These are phyloP conservation scores for Deakozyma indianensis DNA, from an alignment of 805 yeast genomes.

Conservation along the genomic window DNA sequence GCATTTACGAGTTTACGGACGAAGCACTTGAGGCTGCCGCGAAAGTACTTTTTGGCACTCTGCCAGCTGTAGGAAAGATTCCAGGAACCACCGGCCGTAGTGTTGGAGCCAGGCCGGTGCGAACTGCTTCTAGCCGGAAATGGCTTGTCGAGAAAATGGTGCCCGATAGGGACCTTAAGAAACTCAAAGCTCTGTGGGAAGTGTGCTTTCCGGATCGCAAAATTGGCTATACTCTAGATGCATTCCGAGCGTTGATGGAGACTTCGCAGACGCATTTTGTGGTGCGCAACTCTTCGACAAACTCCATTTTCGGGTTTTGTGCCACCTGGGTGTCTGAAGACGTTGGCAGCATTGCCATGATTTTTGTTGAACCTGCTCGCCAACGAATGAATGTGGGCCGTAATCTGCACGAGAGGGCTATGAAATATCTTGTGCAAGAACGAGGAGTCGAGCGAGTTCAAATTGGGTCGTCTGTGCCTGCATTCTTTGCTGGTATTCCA, in stretches of 20 bases:
- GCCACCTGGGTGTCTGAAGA: conserved; percentile 35
- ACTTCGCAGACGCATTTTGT: conserved; percentile 34
- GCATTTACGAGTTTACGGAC: conserved; percentile 46
- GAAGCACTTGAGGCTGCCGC: conserved; percentile 36
- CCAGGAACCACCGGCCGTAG: conserved; percentile 30
- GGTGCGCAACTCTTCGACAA: conserved; percentile 40
- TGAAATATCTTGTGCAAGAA: conserved; percentile 33
- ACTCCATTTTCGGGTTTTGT: conserved; percentile 38
- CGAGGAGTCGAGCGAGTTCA: conserved; percentile 26
- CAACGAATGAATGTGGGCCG: conserved; percentile 42
- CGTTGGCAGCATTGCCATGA: conserved; percentile 31
- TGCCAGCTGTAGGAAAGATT: conserved; percentile 36
- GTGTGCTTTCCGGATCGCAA: conserved; percentile 22
- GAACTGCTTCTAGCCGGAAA: conserved; percentile 6
- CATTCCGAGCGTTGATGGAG: conserved; percentile 14
- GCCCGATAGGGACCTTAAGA: conserved; percentile 35
- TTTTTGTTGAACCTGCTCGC: conserved; percentile 39
- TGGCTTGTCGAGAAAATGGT: conserved; percentile 50
- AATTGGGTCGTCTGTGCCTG: conserved; percentile 36
- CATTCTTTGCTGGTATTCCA: conserved; percentile 19
- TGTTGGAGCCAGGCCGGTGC: background rate
- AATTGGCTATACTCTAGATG: conserved; percentile 11
- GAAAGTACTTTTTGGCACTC: conserved; percentile 38
- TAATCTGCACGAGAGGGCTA: conserved; percentile 37
- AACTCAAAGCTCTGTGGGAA: conserved; percentile 30